Base-by-base conservation (phyloP, 106 monocot genomes). In the Phalaenopsis equestris region DNA sequence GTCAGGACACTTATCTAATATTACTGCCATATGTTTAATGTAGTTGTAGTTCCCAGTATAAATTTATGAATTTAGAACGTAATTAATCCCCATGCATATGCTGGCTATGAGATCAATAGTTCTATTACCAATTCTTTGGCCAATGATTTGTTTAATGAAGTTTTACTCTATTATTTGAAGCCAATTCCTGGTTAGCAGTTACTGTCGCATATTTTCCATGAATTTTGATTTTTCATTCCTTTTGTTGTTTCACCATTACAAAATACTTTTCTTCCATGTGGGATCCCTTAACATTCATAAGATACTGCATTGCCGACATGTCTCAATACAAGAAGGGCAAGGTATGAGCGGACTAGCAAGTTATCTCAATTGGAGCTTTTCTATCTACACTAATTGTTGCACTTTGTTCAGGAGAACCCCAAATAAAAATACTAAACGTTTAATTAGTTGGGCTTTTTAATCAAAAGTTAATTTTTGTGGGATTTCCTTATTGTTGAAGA, bases 271-370 rank as follows among this genome's bases (percentile, higher is more conserved):
- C 36, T 70, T 70, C 70, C 38, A 39, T 39, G 70, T 46, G 77
- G 57, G 52, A 83, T 42, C 19, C 83, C 91, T 89, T 94, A 84
- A 94, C 86, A 9, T 68, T 72, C 76, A 37, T 78, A 87, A 98
- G 98, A 91, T 99, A 99, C 78, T 99, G 99, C 73, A 92, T 99
- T 83, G 99, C 95, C 75, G 99, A 99, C 80, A 99, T 99, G 95
- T 88, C 99, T 73, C 89, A 84, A 7, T 99, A 95, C 90, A 99
- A 83, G 84, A 91, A 86, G 85, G 99, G 95, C 83, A 99, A 95
- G 94, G 98, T 94, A 85, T 79, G 43, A 9, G 2, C 0, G 38
- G 39, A 70, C 38, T 36, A 38, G 38, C 39, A 70, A 38, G 38
- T 15, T 14, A 38, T 12, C 1, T 70, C 10, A 12, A 70, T 38